Evolutionary conservation across 768 basidiomycete species (phyloP).

Genomic region (Tylopilus felleus): DNA sequence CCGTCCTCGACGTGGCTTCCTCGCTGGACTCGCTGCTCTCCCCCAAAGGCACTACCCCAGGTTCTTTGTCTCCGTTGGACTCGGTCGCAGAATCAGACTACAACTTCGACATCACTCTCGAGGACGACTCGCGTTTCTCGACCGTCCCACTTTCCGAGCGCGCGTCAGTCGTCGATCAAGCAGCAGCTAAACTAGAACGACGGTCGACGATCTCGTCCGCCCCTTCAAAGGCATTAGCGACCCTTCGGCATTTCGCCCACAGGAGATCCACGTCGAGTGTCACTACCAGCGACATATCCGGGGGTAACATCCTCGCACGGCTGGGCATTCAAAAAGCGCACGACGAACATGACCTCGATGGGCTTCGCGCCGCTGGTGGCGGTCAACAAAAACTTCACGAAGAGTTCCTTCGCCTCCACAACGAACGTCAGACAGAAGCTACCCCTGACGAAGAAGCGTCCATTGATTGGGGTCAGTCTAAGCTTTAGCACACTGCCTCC

Average conservation of each 20-base stretch:
- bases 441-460: slow-evolving; percentile 36
- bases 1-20: slow-evolving; percentile 16
- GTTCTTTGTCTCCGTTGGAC: slow-evolving; percentile 30
- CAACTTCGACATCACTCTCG: slow-evolving; percentile 55
- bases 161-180: slow-evolving; percentile 32
- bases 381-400: slow-evolving; percentile 72
- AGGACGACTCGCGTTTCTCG: slow-evolving; percentile 48
- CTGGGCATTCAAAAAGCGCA: slow-evolving; percentile 45
- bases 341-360: slow-evolving; percentile 38
- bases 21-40: slow-evolving; percentile 50
- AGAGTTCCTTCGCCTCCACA: slow-evolving; percentile 68
- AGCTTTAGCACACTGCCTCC: neutral
- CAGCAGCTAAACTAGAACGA: slow-evolving; percentile 22
- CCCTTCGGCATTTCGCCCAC: slow-evolving; percentile 39
- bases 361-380: slow-evolving; percentile 50
- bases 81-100: slow-evolving; percentile 60
- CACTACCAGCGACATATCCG: slow-evolving; percentile 41
- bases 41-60: slow-evolving; percentile 37
- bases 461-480: slow-evolving; percentile 74
- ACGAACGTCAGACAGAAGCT: slow-evolving; percentile 45
- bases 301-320: slow-evolving; percentile 47
- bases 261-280: slow-evolving; percentile 62
- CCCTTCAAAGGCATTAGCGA: slow-evolving; percentile 16
- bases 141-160: slow-evolving; percentile 44
- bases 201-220: slow-evolving; percentile 31